Evolutionary conservation across 495 filamentous ascomycete species (phyloP), one percentile per base, ranked within the genome.

Genomic region (Tuber borchii): DNA sequence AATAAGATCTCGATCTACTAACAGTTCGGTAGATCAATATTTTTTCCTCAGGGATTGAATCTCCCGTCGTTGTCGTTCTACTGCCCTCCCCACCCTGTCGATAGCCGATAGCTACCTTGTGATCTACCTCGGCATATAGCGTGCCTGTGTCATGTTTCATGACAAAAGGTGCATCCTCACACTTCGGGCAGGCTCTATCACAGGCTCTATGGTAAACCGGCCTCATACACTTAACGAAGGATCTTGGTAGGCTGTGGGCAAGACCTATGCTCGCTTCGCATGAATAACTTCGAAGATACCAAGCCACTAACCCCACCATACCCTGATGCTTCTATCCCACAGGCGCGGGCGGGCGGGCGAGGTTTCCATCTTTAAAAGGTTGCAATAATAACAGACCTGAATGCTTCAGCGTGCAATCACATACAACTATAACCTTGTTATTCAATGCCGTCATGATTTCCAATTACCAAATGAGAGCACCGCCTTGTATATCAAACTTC

Each of bases 371-470:
- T 56, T n/a, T 26, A 31, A 61, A 12, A 61, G 51, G 51, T n/a
- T 61, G 26, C 3, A 31, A 31, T 31, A 31, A 65, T 31, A 61
- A 65, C 26, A 40, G 39, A 65, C 31, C 31, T 2, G 19, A 16
- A 31, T 34, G 0, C 16, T 31, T 19, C 3, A 17, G 17, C 14
- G 26, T 34, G 7, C 26, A 34, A 34, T 19, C 16, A 19, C 56
- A 65, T 65, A 34, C 14, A 17, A 34, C 26, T 1, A 8, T 19
- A 17, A 16, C 56, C 26, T 34, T 8, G 14, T 31, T 17, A 34
- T 34, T 65, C 56, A 65, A 65, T 65, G 56, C 56, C 56, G 56
- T 65, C 56, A 65, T 65, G 56, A 65, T 65, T 34, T 19, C 4
- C 56, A 8, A 26, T 2, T 0, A 65, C 6, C 56, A 14, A 65